Evolutionary conservation across 164 flowering plant species (phyloP).

Genomic region (Brasenia schreberi): DNA sequence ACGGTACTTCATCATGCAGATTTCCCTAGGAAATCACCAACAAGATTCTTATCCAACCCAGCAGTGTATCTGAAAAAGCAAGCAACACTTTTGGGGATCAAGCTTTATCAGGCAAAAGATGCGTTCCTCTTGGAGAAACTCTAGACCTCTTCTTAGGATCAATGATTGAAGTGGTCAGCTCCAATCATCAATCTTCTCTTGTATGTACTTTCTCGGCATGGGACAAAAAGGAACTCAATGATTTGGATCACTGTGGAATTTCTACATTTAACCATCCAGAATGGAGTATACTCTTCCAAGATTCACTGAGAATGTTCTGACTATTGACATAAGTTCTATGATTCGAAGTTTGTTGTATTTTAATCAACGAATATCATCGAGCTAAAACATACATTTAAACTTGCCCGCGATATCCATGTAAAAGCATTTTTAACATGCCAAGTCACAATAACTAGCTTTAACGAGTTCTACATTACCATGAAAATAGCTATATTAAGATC

Average conservation of each 20-base stretch:
- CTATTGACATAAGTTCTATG: too few species aligned
- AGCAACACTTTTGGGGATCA: constrained; percentile 55
- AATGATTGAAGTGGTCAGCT: constrained; percentile 61
- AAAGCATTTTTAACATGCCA: too few species aligned
- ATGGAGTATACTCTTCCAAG: not conserved
- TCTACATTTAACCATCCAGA: constrained; percentile 45
- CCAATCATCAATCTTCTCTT: constrained; percentile 70
- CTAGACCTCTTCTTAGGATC: constrained; percentile 85
- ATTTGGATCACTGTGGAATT: constrained; percentile 21
- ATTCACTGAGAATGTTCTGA: not conserved
- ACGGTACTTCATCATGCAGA: not conserved
- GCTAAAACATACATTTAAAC: too few species aligned
- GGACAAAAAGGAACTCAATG: constrained; percentile 41
- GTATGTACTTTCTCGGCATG: constrained; percentile 56
- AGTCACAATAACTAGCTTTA: too few species aligned
- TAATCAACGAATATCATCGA: too few species aligned
- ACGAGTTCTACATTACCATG: too few species aligned
- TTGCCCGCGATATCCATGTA: too few species aligned
- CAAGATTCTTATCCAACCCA: constrained; percentile 48
- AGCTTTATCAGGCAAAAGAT: constrained; percentile 60
- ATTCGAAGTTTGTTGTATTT: too few species aligned
- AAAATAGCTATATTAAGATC: too few species aligned
- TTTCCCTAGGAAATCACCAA: constrained; percentile 66
- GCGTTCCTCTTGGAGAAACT: constrained; percentile 41
- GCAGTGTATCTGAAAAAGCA: constrained; percentile 60